These are phyloP conservation scores for Pichia kluyveri DNA, from an alignment of 805 yeast species.

Conservation along the genomic window DNA sequence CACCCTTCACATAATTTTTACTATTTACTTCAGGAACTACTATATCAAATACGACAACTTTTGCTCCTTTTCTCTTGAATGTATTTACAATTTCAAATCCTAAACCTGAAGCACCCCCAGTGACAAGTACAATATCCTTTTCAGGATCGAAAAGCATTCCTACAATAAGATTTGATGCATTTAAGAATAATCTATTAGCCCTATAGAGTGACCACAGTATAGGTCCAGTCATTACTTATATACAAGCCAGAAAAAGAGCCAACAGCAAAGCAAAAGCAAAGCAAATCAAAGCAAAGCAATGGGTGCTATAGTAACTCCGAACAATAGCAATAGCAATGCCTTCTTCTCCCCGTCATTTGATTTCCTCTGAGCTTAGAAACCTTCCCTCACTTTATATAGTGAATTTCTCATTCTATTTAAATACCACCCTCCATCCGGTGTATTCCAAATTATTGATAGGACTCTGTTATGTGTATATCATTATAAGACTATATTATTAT, in stretches of 20 bases:
- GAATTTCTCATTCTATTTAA: too few species aligned
- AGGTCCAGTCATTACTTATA: conserved; percentile 22
- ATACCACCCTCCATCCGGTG: too few species aligned
- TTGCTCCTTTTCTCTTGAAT: conserved; percentile 36
- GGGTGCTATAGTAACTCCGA: too few species aligned
- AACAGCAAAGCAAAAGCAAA: background rate
- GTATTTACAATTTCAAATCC: conserved; percentile 53
- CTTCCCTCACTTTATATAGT: too few species aligned
- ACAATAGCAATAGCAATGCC: too few species aligned
- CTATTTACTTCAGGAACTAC: conserved; percentile 29
- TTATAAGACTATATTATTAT: too few species aligned
- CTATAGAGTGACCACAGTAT: conserved; percentile 17
- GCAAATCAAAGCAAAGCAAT: too few species aligned
- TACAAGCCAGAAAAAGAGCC: background rate
- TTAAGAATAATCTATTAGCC: conserved; percentile 20
- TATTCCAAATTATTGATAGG: too few species aligned
- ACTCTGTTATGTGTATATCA: too few species aligned
- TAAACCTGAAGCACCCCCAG: conserved; percentile 80
- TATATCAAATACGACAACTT: conserved; percentile 62
- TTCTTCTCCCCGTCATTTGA: too few species aligned
- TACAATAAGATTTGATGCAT: conserved; percentile 30
- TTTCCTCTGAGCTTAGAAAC: too few species aligned
- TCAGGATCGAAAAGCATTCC: conserved; percentile 46
- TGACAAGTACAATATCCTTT: conserved; percentile 58
- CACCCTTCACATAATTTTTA: conserved; percentile 27